Evolutionary conservation across 148 eudicot species (phyloP).

Genomic region (Rhododendron simsii): DNA sequence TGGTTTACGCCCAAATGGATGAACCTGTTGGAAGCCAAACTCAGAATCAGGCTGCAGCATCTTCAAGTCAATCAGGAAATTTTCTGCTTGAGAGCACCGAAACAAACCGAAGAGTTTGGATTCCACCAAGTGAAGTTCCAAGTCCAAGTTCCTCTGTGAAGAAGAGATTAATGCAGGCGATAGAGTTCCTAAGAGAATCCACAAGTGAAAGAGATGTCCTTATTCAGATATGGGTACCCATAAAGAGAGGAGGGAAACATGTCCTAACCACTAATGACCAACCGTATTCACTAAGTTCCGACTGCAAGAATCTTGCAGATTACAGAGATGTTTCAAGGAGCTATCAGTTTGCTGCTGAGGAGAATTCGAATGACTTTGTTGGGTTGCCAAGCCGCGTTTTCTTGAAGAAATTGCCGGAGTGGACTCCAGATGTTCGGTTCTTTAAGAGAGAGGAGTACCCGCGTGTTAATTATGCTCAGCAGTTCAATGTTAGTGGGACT

Average conservation of each 20-base stretch:
- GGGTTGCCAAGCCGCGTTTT: conserved; percentile 76
- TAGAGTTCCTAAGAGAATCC: conserved; percentile 18
- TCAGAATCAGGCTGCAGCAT: conserved; percentile 23
- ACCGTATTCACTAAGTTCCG: conserved; percentile 20
- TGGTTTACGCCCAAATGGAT: conserved; percentile 17
- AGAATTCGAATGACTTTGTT: conserved; percentile 39
- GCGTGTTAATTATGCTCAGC: conserved; percentile 39
- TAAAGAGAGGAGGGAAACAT: conserved; percentile 22
- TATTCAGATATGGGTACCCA: conserved; percentile 54
- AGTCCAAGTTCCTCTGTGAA: conserved; percentile 15
- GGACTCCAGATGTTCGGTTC: conserved; percentile 71
- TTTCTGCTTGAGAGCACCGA: conserved; percentile 35
- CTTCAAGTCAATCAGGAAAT: conserved; percentile 23
- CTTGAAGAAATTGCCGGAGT: conserved; percentile 59
- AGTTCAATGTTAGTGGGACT: conserved; percentile 54
- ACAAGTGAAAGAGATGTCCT: conserved; percentile 33
- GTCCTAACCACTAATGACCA: conserved; percentile 29
- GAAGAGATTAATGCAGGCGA: conserved; percentile 23
- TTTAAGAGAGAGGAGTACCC: conserved; percentile 56
- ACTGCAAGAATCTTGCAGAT: conserved; percentile 22
- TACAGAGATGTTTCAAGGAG: conserved; percentile 37
- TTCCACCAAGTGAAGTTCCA: conserved; percentile 22
- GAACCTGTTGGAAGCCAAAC: conserved; percentile 21
- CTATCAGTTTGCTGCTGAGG: conserved; percentile 59
- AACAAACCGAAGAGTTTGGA: conserved; percentile 49